Evolutionary conservation across 176 grass and related monocot species (phyloP).

Genomic region (Bolboschoenus planiculmis): DNA sequence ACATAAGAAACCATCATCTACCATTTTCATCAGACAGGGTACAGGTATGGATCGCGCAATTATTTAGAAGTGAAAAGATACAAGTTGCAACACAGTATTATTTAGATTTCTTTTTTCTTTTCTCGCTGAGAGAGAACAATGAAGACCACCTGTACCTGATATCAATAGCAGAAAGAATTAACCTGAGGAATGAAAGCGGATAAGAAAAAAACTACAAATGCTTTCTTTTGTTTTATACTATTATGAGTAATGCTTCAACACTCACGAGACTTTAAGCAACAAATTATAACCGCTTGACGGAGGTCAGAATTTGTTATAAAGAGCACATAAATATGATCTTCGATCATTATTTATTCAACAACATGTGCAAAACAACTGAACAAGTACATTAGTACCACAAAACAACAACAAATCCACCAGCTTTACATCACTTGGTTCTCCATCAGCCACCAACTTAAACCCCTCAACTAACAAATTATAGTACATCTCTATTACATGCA

Average conservation of each 20-base stretch:
- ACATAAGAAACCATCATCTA: background rate
- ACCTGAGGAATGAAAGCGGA: background rate
- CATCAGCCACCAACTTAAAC: background rate
- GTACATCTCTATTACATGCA: constrained; percentile 14
- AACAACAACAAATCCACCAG: constrained; percentile 4
- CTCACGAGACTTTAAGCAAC: background rate
- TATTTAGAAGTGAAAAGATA: background rate
- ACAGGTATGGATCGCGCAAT: background rate
- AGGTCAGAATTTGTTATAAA: background rate
- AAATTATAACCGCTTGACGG: background rate
- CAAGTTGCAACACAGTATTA: too few species aligned
- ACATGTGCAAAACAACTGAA: background rate
- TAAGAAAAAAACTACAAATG: too few species aligned
- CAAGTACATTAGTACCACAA: background rate
- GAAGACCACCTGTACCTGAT: background rate
- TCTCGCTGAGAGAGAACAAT: too few species aligned
- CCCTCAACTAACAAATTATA: constrained; percentile 1
- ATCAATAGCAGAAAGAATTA: background rate
- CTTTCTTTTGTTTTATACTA: too few species aligned
- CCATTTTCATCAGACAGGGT: background rate
- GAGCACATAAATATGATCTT: background rate
- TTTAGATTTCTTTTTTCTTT: too few species aligned
- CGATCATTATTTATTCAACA: constrained; percentile 20
- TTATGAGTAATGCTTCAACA: background rate
- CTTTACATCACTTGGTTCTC: constrained; percentile 1